These are phyloP conservation scores for Phytophthora sansomeana DNA, from an alignment of 352 stramenopile species.

Conservation along the genomic window DNA sequence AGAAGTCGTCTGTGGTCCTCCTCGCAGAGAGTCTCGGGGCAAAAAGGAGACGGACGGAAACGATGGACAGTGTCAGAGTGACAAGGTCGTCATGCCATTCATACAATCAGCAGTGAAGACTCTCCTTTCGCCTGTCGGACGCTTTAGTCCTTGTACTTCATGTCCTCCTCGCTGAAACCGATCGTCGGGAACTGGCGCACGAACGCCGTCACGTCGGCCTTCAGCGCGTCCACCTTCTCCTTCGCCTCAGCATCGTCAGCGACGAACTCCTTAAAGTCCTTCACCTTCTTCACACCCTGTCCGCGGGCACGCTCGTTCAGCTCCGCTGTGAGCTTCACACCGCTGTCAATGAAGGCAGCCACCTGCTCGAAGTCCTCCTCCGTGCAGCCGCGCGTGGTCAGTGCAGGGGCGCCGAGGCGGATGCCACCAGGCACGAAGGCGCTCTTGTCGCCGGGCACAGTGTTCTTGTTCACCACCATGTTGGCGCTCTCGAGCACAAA, in stretches of 20 bases:
- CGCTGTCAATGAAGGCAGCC: constrained; percentile 96
- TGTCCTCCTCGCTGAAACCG: constrained; percentile 95
- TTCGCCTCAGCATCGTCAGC: constrained; percentile 50
- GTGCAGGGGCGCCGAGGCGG: constrained; percentile 95
- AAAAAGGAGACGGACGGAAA: constrained; percentile 19
- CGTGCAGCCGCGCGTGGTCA: constrained; percentile 96
- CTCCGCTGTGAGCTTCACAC: constrained; percentile 93
- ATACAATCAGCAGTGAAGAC: constrained; percentile 8
- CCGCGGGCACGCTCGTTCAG: constrained; percentile 91
- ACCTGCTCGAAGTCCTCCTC: constrained; percentile 97
- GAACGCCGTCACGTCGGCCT: constrained; percentile 93
- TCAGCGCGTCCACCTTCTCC: constrained; percentile 80
- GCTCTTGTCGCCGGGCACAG: constrained; percentile 97
- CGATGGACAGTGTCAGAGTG: constrained; percentile 10
- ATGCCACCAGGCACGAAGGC: constrained; percentile 97
- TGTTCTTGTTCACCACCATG: constrained; percentile 99
- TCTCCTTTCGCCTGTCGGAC: constrained; percentile 18
- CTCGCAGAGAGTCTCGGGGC: constrained; percentile 20
- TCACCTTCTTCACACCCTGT: constrained; percentile 97
- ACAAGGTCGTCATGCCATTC: constrained; percentile 23
- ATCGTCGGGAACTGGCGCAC: constrained; percentile 96
- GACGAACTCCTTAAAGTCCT: constrained; percentile 89
- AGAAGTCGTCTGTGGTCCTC: constrained; percentile 17
- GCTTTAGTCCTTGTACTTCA: constrained; percentile 88
- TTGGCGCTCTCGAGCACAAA: constrained; percentile 96